Base-by-base conservation (phyloP, 2,329 filamentous ascomycete species). In the Pseudogymnoascus sp. region DNA sequence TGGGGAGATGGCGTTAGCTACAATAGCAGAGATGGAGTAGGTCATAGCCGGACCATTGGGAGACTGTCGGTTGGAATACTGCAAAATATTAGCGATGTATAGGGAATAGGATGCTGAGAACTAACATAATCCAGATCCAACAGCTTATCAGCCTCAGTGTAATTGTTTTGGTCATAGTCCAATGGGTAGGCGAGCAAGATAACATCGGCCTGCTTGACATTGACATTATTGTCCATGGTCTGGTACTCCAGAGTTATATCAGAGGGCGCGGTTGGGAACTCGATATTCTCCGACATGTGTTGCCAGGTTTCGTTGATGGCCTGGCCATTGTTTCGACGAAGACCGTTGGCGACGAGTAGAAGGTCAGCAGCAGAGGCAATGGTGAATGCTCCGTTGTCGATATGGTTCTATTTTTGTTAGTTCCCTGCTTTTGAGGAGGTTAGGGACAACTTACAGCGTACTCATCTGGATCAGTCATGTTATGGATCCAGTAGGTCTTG, bases 11-110 rank as follows among this genome's bases (percentile, higher is more conserved):
- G 84, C 79, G 63, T 86, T 88, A 12, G 87, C 86, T 31, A 86
- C 83, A 58, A 89, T 83, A 55, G 84, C 83, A 72, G 88, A 89
- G 8, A 88, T 84, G 8, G 84, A 84, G 72, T 88, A 90, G 1
- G 88, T 90, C 88, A 90, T 90, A 2, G 83, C 88, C 1, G 88
- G 88, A 0, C 88, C 88, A 66, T 88, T 81, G 1, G 81, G 75
- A 1, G 86, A 88, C 72, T 90, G 87, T 62, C 85, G 87, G 49
- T 83, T 83, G 4, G 88, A 86, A 68, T 90, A 89, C 77, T 81
- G 63, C 8, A 25, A 58, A 37, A 40, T 38, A 35, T 71, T 62
- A 69, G 61, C 6, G 66, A 35, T 41, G 1, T 43, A 28, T 9
- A 63, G 62, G 65, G 4, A 21, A 5, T 16, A 7, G 6, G 21